A percentile compares a stretch with the other conserved stretches of the same genome.
Conservation (phyloP, 148 eudicot genomes). For the Rheum nobile region DNA sequence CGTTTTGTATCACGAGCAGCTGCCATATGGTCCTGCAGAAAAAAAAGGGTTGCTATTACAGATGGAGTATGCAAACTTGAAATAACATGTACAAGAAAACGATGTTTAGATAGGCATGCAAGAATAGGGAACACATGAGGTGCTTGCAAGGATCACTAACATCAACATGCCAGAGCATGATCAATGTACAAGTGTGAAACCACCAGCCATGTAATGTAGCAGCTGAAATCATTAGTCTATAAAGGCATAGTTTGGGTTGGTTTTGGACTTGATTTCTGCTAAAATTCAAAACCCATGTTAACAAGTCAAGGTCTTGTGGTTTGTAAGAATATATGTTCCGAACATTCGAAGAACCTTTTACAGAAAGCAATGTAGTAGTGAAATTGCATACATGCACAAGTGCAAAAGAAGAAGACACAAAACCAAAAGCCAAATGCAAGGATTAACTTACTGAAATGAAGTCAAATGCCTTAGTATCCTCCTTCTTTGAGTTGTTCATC, state of each 20-base stretch:
- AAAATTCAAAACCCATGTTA: not conserved
- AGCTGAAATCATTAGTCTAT: not conserved
- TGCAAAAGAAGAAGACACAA: not conserved
- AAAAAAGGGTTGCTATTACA: not conserved
- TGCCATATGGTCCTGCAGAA: conserved; percentile 56
- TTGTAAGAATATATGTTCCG: not conserved
- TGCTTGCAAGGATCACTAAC: not conserved
- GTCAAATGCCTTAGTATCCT: conserved; percentile 87
- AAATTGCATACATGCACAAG: not conserved
- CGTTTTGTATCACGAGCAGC: conserved; percentile 59
- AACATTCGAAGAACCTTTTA: not conserved
- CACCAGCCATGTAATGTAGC: not conserved
- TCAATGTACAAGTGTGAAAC: not conserved
- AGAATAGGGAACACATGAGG: not conserved
- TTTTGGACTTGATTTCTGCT: not conserved
- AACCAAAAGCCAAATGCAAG: not conserved
- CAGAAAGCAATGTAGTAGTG: not conserved
- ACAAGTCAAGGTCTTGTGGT: not conserved
- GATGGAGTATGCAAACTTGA: not conserved
- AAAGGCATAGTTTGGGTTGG: not conserved
- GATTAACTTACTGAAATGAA: conserved; percentile 68
- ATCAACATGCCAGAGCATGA: not conserved
- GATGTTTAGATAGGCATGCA: not conserved
- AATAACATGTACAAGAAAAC: not conserved
- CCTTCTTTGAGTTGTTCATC: conserved; percentile 60